Conservation (phyloP, 306 rosid genomes). For the Casuarina equisetifolia region DNA sequence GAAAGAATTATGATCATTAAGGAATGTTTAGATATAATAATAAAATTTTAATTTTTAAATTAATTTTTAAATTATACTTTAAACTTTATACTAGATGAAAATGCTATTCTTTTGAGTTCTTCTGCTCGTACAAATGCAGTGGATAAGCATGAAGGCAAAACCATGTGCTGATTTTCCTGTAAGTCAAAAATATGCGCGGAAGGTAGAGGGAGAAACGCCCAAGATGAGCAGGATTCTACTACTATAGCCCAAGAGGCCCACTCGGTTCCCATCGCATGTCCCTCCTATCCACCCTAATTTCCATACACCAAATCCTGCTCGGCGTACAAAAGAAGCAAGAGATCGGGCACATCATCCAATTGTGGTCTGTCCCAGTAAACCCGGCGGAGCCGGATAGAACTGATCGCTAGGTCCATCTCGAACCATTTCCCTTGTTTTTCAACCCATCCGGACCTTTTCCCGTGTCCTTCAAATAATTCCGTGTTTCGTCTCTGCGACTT, state of each 20-base stretch:
- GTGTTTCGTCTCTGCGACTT: constrained; percentile 1
- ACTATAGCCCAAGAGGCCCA: neutral
- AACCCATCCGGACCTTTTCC: neutral
- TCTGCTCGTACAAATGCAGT: no score
- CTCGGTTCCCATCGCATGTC: neutral
- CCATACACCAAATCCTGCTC: neutral
- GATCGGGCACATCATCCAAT: neutral
- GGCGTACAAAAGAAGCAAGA: constrained; percentile 40
- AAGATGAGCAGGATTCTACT: neutral
- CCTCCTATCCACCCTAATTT: constrained; percentile 1
- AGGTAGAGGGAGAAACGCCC: no score
- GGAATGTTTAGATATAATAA: no score
- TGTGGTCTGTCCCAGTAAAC: constrained; percentile 13
- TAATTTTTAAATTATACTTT: no score
- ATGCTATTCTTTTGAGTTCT: no score
- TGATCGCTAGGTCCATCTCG: constrained; percentile 8
- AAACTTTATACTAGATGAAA: no score
- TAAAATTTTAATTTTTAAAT: no score
- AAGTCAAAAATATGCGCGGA: no score
- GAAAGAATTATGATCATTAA: no score
- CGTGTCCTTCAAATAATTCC: neutral
- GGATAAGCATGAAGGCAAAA: no score
- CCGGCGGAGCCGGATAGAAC: constrained; percentile 30
- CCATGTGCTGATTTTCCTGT: no score
- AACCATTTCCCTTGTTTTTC: constrained; percentile 4